These are phyloP conservation scores for Mrakiaceae sp. DNA, from an alignment of 1,284 basidiomycete genomes.

Conservation along the genomic window DNA sequence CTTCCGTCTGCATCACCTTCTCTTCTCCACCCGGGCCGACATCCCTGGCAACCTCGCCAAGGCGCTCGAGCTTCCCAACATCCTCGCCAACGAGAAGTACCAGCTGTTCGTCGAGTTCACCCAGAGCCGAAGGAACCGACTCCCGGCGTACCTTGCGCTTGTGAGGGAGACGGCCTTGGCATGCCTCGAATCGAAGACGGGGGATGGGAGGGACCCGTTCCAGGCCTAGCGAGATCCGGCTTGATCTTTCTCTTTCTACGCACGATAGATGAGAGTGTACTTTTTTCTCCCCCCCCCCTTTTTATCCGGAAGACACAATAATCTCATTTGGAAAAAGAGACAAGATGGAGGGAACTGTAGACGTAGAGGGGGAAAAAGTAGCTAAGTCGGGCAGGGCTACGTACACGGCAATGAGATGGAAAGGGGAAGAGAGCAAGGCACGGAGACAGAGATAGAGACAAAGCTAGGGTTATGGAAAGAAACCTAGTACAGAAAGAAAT, in stretches of 20 bases:
- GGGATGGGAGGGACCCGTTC: neutral
- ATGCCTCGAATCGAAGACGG: conserved; percentile 6
- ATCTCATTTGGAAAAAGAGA: too few relatives aligned
- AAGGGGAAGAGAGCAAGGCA: too few relatives aligned
- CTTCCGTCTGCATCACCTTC: conserved; percentile 64
- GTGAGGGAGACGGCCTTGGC: conserved; percentile 9
- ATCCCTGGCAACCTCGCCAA: conserved; percentile 74
- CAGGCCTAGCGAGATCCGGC: too few relatives aligned
- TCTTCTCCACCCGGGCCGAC: conserved; percentile 53
- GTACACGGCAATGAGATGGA: too few relatives aligned
- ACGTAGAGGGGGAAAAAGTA: too few relatives aligned
- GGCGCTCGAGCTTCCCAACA: conserved; percentile 63
- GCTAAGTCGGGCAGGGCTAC: too few relatives aligned
- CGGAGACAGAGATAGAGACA: too few relatives aligned
- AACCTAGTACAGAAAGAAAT: neutral
- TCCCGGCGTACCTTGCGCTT: conserved; percentile 13
- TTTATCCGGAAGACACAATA: too few relatives aligned
- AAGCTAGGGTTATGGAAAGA: neutral
- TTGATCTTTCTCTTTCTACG: too few relatives aligned
- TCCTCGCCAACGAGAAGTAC: conserved; percentile 80
- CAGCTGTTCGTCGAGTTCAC: conserved; percentile 80
- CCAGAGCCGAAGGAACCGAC: conserved; percentile 39
- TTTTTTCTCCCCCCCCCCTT: too few relatives aligned
- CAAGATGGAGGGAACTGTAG: too few relatives aligned
- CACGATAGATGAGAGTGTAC: too few relatives aligned